These are phyloP conservation scores for Juncus effusus DNA, from an alignment of 176 grass and related monocot genomes.

Conservation along the genomic window DNA sequence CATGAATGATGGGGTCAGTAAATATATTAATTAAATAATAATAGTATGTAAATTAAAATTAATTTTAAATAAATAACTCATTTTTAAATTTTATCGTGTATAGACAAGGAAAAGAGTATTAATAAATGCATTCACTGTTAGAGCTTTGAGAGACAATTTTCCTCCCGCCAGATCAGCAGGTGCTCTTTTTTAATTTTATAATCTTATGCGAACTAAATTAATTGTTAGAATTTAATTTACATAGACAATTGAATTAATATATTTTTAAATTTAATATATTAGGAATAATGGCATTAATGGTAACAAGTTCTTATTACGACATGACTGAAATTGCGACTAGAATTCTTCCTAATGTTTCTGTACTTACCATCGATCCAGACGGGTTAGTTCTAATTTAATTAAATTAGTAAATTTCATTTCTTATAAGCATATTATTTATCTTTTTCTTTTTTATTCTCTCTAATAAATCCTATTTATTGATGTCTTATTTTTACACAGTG, in stretches of 20 bases:
- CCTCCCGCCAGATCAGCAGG: slow-evolving; percentile 95
- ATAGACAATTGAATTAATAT: slow-evolving; percentile 19
- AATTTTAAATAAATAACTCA: slow-evolving; percentile 15
- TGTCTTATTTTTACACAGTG: slow-evolving; percentile 44
- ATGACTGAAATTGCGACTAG: slow-evolving; percentile 96
- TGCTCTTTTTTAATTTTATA: slow-evolving; percentile 40
- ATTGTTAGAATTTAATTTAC: slow-evolving; percentile 1
- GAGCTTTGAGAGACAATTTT: slow-evolving; percentile 89
- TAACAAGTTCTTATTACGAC: slow-evolving; percentile 92
- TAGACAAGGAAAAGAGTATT: slow-evolving; percentile 97
- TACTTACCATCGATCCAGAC: slow-evolving; percentile 92
- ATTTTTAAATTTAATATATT: slow-evolving; percentile 33
- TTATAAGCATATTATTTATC: slow-evolving; percentile 8
- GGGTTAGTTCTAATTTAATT: slow-evolving; percentile 42
- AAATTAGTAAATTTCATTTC: slow-evolving; percentile 10
- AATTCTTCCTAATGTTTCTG: slow-evolving; percentile 87
- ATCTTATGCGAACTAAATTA: background rate
- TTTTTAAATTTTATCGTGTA: slow-evolving; percentile 9
- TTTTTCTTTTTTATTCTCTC: background rate
- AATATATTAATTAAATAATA: too few relatives aligned
- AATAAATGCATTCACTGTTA: slow-evolving; percentile 99
- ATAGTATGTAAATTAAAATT: slow-evolving; percentile 4
- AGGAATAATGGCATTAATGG: slow-evolving; percentile 97
- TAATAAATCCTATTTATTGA: too few relatives aligned
- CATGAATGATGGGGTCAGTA: slow-evolving; percentile 94